Base-by-base conservation (phyloP, 306 rosid species). In the Malus orientalis region DNA sequence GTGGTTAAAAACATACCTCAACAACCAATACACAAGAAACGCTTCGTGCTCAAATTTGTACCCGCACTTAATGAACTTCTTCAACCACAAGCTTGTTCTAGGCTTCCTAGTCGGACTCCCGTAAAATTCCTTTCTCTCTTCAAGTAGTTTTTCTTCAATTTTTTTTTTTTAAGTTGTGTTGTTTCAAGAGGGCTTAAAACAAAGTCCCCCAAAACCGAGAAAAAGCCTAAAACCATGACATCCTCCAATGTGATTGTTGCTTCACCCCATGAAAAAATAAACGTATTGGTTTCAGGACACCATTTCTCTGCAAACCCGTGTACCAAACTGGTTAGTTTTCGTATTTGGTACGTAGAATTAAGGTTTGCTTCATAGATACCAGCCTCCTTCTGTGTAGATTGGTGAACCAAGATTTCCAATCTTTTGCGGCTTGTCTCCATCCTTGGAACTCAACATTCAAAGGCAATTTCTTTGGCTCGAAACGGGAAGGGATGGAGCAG, bases 171-270 rank as follows among this genome's bases (percentile, higher is more conserved):
- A 60, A 68, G 40, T 3, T 77, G 61, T 18, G 16, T 25, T 54
- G 36, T 60, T n/a, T 59, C 47, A 20, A 81, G 70, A 13, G 65
- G 74, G 11, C 61, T 42, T 1, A 49, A 65, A 55, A 71, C 53
- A 71, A 78, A 76, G 64, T 66, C 64, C 0, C 81, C 84, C 63
- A 76, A 71, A 42, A 81, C 78, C 4, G 79, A 73, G 33, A 25
- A 22, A 6, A 81, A 76, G 5, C 81, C 85, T 14, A 77, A 67
- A 47, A 88, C 69, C 83, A 83, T 75, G 3, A 86, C 69, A 80
- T 90, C 95, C 78, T 90, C 92, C 80, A 90, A 72, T 0, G 91
- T 86, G 70, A 89, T 79, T 0, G 91, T 84, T 14, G 86, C 88
- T 78, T 85, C 91, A 42, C 74, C 90, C 89, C 91, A 87, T 0